Base-by-base conservation (phyloP, 768 basidiomycete species). In the Russula sp. region DNA sequence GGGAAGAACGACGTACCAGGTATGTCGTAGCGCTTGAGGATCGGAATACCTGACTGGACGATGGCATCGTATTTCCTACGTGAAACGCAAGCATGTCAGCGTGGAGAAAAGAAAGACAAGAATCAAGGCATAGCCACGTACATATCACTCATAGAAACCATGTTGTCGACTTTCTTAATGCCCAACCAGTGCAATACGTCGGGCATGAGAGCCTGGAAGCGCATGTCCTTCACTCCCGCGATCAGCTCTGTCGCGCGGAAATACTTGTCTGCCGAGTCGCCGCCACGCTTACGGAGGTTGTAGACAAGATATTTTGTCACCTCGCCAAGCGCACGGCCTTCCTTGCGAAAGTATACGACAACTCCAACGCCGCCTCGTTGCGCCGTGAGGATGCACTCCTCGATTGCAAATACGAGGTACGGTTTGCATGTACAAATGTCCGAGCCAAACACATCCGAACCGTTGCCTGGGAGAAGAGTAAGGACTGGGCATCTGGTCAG, bases 221-320 rank as follows among this genome's bases (percentile, higher is more conserved):
- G 84, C 92, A 94, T 92, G 72, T 94, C 92, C 76, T 93, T 91
- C 26, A 97, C 94, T 10, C 95, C 95, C 0, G 95, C 95, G 64
- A 98, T 91, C 67, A 90, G 78, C 75, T 95, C 95, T 0, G 96
- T 98, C 6, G 88, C 86, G 73, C 90, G 88, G 81, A 98, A 98
- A 79, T 98, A 98, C 72, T 87, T 86, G 76, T 93, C 88, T 0
- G 96, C 96, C 1, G 84, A 85, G 76, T 98, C 96, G 7, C 94
- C 94, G 3, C 89, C 91, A 50, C 96, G 88, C 76, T 98, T 98
- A 63, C 96, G 88, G 11, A 94, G 83, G 77, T 98, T 98, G 76
- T 98, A 98, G 8, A 98, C 95, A 53, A 96, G 84, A 75, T 94
- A 90, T 85, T 93, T 94, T 51, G 92, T 93, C 14, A 96, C 94